Base-by-base conservation (phyloP, 768 basidiomycete genomes). In the Rhizopogon vesiculosus region DNA sequence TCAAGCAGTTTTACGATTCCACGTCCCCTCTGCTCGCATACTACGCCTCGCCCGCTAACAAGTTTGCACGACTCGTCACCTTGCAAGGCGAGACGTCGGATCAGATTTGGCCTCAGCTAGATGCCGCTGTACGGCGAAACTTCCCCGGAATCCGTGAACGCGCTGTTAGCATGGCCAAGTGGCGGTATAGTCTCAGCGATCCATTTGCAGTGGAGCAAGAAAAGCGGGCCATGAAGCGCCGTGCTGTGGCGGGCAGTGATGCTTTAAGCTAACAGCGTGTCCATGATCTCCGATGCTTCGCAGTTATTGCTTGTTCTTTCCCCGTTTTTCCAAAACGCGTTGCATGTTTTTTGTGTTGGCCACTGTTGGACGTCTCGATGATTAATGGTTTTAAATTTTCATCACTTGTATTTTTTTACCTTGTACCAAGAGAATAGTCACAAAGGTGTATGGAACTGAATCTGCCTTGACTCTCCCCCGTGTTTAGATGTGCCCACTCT, bases 71-170 rank as follows among this genome's bases (percentile, higher is more conserved):
- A 49, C 68, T 85, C 16, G 77, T 78, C 51, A 84, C 84, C 3
- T 68, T 96, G 31, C 75, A 78, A 18, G 92, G 93, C 3, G 72
- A 77, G 54, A 90, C 91, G 7, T 91, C 89, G 3, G 89, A 94
- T 64, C 90, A 93, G 69, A 94, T 95, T 59, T 95, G 92, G 92
- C 91, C 90, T 2, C 74, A 85, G 60, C 78, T 96, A 10, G 91
- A 93, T 58, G 70, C 70, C 43, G 73, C 81, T 19, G 74, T 93
- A 22, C 73, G 75, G 50, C 70, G 74, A 25, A 68, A 77, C 2
- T 89, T 89, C 65, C 87, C 90, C 3, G 63, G 66, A 4, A 65
- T 91, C 56, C 78, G 75, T 56, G 82, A 84, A 66, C 79, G 81
- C 25, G 62, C 67, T 16, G 74, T 76, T 33, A 68, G 64, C 9